Evolutionary conservation across 1,284 basidiomycete species (phyloP).

Genomic region (Ganoderma lucidum): DNA sequence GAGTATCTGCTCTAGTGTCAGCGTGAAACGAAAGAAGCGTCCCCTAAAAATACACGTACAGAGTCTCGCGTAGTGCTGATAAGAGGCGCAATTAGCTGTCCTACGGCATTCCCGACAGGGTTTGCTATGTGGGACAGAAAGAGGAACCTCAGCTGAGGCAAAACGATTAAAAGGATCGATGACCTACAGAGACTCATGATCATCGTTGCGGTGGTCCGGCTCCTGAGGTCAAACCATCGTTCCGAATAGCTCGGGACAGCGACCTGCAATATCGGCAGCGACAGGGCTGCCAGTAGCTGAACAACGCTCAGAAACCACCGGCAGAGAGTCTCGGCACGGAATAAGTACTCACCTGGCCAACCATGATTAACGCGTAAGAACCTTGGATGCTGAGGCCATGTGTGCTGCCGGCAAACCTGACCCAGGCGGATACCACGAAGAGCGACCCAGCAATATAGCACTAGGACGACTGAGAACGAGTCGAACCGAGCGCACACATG

Average conservation of each 20-base stretch:
- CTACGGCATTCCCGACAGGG: slow-evolving; percentile 57
- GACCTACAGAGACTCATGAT: slow-evolving; percentile 69
- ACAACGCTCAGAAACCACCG: neutral
- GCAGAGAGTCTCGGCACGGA: neutral
- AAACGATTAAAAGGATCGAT: neutral
- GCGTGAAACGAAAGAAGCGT: neutral
- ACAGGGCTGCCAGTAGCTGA: slow-evolving; percentile 60
- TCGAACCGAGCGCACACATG: neutral
- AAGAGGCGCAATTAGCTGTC: slow-evolving; percentile 75
- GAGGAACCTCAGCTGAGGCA: neutral
- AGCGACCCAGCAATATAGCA: slow-evolving; percentile 61
- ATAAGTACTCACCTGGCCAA: slow-evolving; percentile 71
- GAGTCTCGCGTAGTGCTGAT: slow-evolving; percentile 62
- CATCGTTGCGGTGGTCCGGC: slow-evolving; percentile 84
- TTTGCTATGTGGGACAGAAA: slow-evolving; percentile 24
- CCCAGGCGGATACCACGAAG: slow-evolving; percentile 72
- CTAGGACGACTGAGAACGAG: slow-evolving; percentile 39
- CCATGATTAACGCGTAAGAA: slow-evolving; percentile 68
- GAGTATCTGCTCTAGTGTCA: slow-evolving; percentile 58
- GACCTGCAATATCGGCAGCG: slow-evolving; percentile 76
- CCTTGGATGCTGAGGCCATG: slow-evolving; percentile 53
- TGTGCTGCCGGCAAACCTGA: slow-evolving; percentile 76
- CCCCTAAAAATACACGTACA: slow-evolving; percentile 35
- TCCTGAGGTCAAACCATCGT: slow-evolving; percentile 77
- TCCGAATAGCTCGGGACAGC: slow-evolving; percentile 77